Percentiles rank a stretch among this genome's conserved stretches.
Evolutionary conservation across 2,329 filamentous ascomycete species (phyloP).

Genomic region (Fusarium pseudonygamai): DNA sequence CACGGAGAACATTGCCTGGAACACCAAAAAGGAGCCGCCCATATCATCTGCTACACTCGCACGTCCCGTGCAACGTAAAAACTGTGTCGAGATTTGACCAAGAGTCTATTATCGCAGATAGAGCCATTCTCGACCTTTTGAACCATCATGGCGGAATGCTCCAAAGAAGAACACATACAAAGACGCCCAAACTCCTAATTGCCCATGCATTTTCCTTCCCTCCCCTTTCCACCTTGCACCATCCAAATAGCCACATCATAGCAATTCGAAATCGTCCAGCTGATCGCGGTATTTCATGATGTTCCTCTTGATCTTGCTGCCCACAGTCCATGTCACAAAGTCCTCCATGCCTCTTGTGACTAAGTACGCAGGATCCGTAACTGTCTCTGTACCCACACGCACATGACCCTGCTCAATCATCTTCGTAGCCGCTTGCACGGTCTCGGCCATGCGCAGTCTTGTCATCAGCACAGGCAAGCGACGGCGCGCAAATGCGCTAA

Average conservation of each 20-base stretch:
- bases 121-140: not conserved
- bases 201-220: slow-evolving; percentile 5
- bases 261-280: slow-evolving; percentile 92
- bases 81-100: not conserved
- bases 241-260: slow-evolving; percentile 59
- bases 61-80: not conserved
- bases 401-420: slow-evolving; percentile 97
- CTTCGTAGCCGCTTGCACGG: slow-evolving; percentile 82
- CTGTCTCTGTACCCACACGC: slow-evolving; percentile 86
- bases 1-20: not conserved
- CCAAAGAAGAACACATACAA: slow-evolving; percentile 11
- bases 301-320: slow-evolving; percentile 96
- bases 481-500: slow-evolving; percentile 86
- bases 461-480: slow-evolving; percentile 92
- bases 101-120: not conserved
- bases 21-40: not conserved
- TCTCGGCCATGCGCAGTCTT: slow-evolving; percentile 89
- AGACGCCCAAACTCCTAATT: slow-evolving; percentile 38
- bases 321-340: slow-evolving; percentile 95
- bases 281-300: slow-evolving; percentile 96
- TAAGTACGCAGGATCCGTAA: slow-evolving; percentile 89
- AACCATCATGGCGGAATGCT: not conserved
- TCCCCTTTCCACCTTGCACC: not conserved
- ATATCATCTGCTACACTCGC: not conserved
- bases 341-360: slow-evolving; percentile 93